Evolutionary conservation across 352 stramenopile genomes (phyloP).

Genomic region (Elongisporangium prolatum): DNA sequence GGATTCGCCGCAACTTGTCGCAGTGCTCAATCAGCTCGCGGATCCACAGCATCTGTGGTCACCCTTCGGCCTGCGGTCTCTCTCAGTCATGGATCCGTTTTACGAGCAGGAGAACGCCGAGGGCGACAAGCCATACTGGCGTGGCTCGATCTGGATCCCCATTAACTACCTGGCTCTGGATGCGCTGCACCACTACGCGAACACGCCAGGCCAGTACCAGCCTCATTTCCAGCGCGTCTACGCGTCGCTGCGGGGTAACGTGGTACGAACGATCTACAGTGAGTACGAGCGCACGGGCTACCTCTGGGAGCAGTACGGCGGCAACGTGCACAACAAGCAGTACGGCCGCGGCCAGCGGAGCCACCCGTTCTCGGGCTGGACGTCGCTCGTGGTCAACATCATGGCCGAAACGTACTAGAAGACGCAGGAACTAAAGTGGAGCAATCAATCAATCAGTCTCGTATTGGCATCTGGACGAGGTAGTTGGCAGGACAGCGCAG

Average conservation of each 20-base stretch:
- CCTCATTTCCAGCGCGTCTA: conserved; percentile 43
- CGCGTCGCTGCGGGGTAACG: conserved; percentile 41
- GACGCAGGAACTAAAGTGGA: neutral
- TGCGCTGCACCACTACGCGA: conserved; percentile 76
- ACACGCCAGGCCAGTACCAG: conserved; percentile 1
- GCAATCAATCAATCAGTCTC: conserved; percentile 2
- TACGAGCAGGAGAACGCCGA: conserved; percentile 88
- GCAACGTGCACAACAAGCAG: conserved; percentile 34
- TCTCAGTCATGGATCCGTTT: conserved; percentile 81
- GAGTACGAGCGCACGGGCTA: conserved; percentile 89
- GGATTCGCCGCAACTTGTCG: conserved; percentile 58
- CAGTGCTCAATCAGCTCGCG: conserved; percentile 52
- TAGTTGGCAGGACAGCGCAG: conserved; percentile 57
- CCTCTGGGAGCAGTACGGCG: conserved; percentile 94
- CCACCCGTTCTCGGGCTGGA: conserved; percentile 95
- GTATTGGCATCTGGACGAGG: conserved; percentile 21
- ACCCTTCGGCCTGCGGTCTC: conserved; percentile 77
- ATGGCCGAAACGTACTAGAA: conserved; percentile 89
- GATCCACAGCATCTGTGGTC: conserved; percentile 71
- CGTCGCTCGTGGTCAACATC: conserved; percentile 89
- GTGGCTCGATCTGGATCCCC: conserved; percentile 93
- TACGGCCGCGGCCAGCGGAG: conserved; percentile 85
- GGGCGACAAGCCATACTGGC: conserved; percentile 92
- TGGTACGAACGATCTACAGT: conserved; percentile 57
- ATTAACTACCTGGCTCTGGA: conserved; percentile 90